phyloP scores from a whole-genome alignment of 306 rosid species.

The Mucuna pruriens region DNA sequence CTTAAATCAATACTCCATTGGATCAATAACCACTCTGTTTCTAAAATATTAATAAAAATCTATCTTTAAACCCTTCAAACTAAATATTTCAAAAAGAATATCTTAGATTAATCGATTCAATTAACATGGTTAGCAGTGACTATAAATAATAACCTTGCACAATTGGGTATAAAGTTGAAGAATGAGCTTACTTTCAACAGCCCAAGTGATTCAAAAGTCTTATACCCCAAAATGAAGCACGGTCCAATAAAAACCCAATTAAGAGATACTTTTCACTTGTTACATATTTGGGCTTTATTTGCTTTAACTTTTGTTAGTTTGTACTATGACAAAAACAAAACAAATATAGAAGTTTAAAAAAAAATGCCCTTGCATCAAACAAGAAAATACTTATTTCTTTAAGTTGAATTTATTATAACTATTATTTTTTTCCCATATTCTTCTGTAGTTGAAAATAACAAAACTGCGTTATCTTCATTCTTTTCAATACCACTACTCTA shows the following conservation, averaged over 20 bases:
- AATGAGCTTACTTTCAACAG: neutral
- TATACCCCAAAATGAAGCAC: neutral
- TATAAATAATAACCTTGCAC: neutral
- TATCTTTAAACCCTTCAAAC: neutral
- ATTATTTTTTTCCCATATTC: neutral
- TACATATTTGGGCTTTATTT: neutral
- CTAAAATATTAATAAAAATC: neutral
- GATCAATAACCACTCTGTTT: no score
- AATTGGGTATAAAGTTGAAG: neutral
- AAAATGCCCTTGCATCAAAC: neutral
- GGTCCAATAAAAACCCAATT: neutral
- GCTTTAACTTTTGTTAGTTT: neutral
- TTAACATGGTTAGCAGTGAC: neutral
- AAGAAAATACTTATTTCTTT: neutral
- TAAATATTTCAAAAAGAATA: neutral
- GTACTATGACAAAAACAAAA: no score
- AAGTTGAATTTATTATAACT: neutral
- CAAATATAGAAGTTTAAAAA: neutral
- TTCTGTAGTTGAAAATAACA: neutral
- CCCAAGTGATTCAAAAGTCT: neutral
- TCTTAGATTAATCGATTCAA: neutral
- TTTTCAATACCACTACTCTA: neutral
- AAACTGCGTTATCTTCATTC: neutral
- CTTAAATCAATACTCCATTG: no score
- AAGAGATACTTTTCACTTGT: neutral